Base-by-base conservation (phyloP, 495 filamentous ascomycete species). In the Daldinia decipiens region DNA sequence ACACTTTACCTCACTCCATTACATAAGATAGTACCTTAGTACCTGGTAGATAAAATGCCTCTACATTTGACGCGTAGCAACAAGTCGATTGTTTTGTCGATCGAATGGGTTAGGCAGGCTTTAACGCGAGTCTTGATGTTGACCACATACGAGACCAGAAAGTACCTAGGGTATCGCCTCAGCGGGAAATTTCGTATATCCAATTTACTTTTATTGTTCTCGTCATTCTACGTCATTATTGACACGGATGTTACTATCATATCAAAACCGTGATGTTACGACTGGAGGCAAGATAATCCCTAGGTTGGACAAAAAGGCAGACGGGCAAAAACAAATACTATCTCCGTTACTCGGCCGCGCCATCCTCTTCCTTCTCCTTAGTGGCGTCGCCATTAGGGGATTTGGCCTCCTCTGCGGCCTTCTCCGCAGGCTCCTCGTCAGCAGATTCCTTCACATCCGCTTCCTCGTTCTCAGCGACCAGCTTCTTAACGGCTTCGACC, bases 401-500 rank as follows among this genome's bases (percentile, higher is more conserved):
- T 39, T 68, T 68, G 31, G 72, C 52, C 31, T 78, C 70, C 4
- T 72, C 74, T n/a, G 36, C 67, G 19, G 51, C 17, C 58, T 45
- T 61, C 45, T 68, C 70, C 50, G 26, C 68, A 5, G 67, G 27
- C 47, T 78, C 71, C 55, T 72, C 68, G 12, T 47, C 70, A 5
- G 70, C 54, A 15, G 65, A 63, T 21, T 70, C 71, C 59, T 71
- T 70, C 17, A 72, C 34, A 19, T 29, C 68, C 13, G 59, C 68
- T 17, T 62, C 64, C 26, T 73, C 67, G 52, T 47, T 70, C 34
- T 68, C 68, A 57, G 71, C 78, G 19, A 87, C 84, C 19, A 88
- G 59, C 75, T 78, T 83, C 81, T 85, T 82, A 6, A 88, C 87
- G 12, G 84, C 85, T 0, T 83, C 81, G 40, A 89, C 82, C 5